These are phyloP conservation scores for Suhomyces xylopsoci DNA, from an alignment of 805 yeast genomes.

Conservation along the genomic window DNA sequence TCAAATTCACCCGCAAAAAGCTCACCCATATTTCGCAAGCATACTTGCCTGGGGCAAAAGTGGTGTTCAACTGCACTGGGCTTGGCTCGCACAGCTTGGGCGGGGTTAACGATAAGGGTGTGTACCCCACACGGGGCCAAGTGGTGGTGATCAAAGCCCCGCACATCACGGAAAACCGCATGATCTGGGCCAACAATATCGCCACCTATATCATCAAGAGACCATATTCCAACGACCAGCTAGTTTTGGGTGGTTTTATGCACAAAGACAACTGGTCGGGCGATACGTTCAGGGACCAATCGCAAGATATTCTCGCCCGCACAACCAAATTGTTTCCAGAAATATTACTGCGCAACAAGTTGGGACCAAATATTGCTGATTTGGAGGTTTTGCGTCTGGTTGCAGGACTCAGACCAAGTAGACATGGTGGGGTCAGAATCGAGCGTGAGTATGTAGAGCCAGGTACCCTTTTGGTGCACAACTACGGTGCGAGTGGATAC, in stretches of 20 bases:
- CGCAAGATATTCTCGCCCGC: slow-evolving; percentile 59
- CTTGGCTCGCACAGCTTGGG: slow-evolving; percentile 61
- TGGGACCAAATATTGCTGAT: slow-evolving; percentile 31
- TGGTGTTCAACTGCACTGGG: slow-evolving; percentile 76
- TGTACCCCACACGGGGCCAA: slow-evolving; percentile 79
- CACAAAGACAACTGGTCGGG: slow-evolving; percentile 63
- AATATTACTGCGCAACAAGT: slow-evolving; percentile 36
- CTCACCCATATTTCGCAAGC: slow-evolving; percentile 59
- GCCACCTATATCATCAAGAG: slow-evolving; percentile 72
- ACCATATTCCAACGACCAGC: slow-evolving; percentile 61
- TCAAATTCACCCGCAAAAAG: slow-evolving; percentile 45
- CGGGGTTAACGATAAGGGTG: slow-evolving; percentile 59
- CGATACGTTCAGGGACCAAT: slow-evolving; percentile 55
- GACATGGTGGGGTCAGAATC: slow-evolving; percentile 73
- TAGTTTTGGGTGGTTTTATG: slow-evolving; percentile 72
- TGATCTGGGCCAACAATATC: slow-evolving; percentile 58
- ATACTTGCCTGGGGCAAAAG: slow-evolving; percentile 32
- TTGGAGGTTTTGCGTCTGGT: slow-evolving; percentile 60
- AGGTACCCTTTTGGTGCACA: slow-evolving; percentile 50
- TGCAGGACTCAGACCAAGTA: slow-evolving; percentile 74
- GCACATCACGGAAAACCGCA: slow-evolving; percentile 54
- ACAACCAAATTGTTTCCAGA: slow-evolving; percentile 52
- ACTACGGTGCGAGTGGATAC: slow-evolving; percentile 68
- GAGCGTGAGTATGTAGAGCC: slow-evolving; percentile 45
- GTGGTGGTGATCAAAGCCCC: slow-evolving; percentile 73